phyloP scores from a whole-genome alignment of 345 rosid species.

The Arabidopsis suecica region DNA sequence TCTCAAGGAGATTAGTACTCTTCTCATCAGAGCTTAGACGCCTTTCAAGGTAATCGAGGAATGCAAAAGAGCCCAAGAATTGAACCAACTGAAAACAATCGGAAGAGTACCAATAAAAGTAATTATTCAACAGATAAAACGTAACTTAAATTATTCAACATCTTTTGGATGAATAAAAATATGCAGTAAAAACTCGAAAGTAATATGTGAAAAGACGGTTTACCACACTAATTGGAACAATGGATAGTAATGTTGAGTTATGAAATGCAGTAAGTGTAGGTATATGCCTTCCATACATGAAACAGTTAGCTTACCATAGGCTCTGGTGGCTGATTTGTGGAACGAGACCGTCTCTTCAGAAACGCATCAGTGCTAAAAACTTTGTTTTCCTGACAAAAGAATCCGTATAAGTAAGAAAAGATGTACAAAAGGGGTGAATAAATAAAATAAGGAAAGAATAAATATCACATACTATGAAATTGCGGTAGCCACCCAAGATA shows the following conservation, averaged over 20 bases:
- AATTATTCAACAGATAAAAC: conserved; percentile 18
- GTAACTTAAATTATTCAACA: conserved; percentile 11
- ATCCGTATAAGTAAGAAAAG: conserved; percentile 27
- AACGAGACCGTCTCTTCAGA: conserved; percentile 87
- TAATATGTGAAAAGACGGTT: conserved; percentile 26
- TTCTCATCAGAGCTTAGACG: conserved; percentile 71
- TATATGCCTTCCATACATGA: conserved; percentile 30
- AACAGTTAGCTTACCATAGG: conserved; percentile 72
- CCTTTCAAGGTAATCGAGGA: conserved; percentile 92
- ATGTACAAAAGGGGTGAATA: not conserved
- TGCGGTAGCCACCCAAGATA: conserved; percentile 96
- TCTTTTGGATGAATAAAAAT: conserved; percentile 17
- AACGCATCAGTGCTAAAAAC: conserved; percentile 91
- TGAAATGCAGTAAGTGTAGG: conserved; percentile 17
- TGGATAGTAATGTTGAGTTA: conserved; percentile 11
- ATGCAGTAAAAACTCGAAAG: conserved; percentile 12
- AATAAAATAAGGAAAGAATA: conserved; percentile 31
- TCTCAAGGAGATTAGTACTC: conserved; percentile 82
- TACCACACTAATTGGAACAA: conserved; percentile 16
- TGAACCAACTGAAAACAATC: conserved; percentile 67
- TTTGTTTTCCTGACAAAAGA: conserved; percentile 71
- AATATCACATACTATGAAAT: conserved; percentile 75
- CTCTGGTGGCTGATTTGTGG: conserved; percentile 86
- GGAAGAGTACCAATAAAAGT: conserved; percentile 20
- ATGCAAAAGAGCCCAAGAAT: conserved; percentile 85